Evolutionary conservation across 306 rosid species (phyloP).

Genomic region (Luffa aegyptiaca): DNA sequence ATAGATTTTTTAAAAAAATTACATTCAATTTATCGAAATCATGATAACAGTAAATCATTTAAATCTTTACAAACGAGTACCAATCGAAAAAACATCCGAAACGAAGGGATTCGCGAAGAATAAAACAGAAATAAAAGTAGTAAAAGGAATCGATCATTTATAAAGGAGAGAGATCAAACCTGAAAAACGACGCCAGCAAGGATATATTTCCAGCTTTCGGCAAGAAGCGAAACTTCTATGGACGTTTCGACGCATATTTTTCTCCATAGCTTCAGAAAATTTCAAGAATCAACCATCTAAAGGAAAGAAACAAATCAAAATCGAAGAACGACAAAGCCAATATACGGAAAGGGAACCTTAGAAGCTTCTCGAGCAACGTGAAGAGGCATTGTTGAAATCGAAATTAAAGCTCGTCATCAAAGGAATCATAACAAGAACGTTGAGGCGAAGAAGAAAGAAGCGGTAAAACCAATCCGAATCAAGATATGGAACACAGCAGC

Average conservation of each 20-base stretch:
- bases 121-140: neutral
- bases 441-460: neutral
- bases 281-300: neutral
- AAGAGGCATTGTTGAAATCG: neutral
- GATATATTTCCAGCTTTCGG: slow-evolving; percentile 63
- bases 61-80: neutral
- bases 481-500: neutral
- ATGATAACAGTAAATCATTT: neutral
- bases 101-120: neutral
- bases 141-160: too few relatives aligned
- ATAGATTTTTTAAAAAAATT: neutral
- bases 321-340: neutral
- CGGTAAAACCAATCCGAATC: neutral
- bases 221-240: slow-evolving; percentile 48
- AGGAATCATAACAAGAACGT: neutral
- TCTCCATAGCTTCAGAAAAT: slow-evolving; percentile 54
- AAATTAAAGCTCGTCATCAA: neutral
- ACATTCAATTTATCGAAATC: neutral
- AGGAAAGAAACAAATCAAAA: neutral
- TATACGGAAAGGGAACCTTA: neutral
- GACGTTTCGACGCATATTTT: slow-evolving; percentile 52
- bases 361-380: neutral
- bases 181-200: slow-evolving; percentile 61
- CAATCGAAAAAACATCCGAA: neutral
- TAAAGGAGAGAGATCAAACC: slow-evolving; percentile 19